Conservation (phyloP, 192 early-diverging fungal species). For the Spizellomyces punctatus region DNA sequence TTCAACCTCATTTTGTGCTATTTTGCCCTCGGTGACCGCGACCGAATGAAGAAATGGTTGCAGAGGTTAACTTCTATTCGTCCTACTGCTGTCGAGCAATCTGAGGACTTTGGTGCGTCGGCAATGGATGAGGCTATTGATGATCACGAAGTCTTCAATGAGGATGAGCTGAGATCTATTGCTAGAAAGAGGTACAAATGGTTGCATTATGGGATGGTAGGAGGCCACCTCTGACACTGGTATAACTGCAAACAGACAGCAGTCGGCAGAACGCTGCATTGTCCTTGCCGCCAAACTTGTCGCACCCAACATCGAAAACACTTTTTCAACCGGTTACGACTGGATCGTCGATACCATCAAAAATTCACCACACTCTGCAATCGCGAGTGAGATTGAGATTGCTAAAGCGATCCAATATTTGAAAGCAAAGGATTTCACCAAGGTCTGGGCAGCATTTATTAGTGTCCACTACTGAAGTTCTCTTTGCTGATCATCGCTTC, state of each 20-base stretch:
- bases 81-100: conserved; percentile 45
- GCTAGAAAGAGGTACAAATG: conserved; percentile 47
- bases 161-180: conserved; percentile 55
- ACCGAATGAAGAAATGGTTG: conserved; percentile 56
- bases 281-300: conserved; percentile 57
- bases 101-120: conserved; percentile 42
- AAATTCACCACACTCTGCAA: conserved; percentile 49
- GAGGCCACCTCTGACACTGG: neutral
- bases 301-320: conserved; percentile 51
- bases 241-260: conserved; percentile 19
- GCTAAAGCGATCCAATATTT: conserved; percentile 62
- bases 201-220: neutral
- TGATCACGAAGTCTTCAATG: conserved; percentile 62
- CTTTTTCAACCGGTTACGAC: conserved; percentile 52
- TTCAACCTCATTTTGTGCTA: conserved; percentile 67
- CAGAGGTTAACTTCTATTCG: conserved; percentile 53
- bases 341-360: conserved; percentile 59
- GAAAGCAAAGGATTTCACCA: conserved; percentile 55
- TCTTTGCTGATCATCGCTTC: neutral
- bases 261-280: conserved; percentile 49
- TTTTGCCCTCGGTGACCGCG: conserved; percentile 62
- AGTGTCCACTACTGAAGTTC: neutral
- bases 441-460: conserved; percentile 21
- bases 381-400: conserved; percentile 61
- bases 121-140: conserved; percentile 51